Conservation (phyloP, 306 rosid species). For the Cicer cuneatum region DNA sequence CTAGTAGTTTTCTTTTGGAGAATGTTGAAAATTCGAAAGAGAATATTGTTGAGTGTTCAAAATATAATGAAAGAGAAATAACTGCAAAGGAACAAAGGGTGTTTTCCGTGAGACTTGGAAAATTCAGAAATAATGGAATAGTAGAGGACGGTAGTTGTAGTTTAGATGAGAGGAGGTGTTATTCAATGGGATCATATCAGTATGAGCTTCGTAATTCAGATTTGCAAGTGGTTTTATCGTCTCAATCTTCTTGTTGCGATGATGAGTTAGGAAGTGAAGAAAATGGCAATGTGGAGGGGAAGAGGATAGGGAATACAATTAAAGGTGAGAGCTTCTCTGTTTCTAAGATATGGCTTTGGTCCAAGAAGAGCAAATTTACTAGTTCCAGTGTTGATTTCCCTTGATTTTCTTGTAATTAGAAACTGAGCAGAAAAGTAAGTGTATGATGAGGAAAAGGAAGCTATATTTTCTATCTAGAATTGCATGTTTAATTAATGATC, state of each 20-base stretch:
- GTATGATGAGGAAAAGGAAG: slow-evolving; percentile 16
- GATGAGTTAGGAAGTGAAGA: background rate
- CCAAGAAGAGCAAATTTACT: slow-evolving; percentile 58
- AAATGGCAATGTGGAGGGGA: slow-evolving; percentile 59
- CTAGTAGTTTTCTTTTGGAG: slow-evolving; percentile 44
- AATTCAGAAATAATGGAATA: slow-evolving; percentile 56
- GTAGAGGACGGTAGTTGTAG: slow-evolving; percentile 50
- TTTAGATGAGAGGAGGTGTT: slow-evolving; percentile 79
- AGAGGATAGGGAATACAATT: slow-evolving; percentile 56
- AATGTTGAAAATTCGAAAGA: slow-evolving; percentile 25
- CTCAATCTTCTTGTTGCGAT: slow-evolving; percentile 31
- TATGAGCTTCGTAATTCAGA: slow-evolving; percentile 70
- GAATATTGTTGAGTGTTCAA: too few species aligned
- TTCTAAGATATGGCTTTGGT: slow-evolving; percentile 96
- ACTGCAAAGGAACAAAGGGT: slow-evolving; percentile 60
- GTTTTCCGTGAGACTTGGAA: slow-evolving; percentile 85
- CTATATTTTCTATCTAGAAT: slow-evolving; percentile 16
- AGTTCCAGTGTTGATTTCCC: slow-evolving; percentile 50
- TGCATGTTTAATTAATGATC: background rate
- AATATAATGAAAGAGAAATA: slow-evolving; percentile 24
- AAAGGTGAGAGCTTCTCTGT: slow-evolving; percentile 90
- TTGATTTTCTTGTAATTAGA: slow-evolving; percentile 39
- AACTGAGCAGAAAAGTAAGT: background rate
- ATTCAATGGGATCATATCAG: slow-evolving; percentile 87
- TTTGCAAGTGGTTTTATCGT: slow-evolving; percentile 61